Evolutionary conservation across 2,329 filamentous ascomycete species (phyloP).

Genomic region (Pseudogymnoascus sp.): DNA sequence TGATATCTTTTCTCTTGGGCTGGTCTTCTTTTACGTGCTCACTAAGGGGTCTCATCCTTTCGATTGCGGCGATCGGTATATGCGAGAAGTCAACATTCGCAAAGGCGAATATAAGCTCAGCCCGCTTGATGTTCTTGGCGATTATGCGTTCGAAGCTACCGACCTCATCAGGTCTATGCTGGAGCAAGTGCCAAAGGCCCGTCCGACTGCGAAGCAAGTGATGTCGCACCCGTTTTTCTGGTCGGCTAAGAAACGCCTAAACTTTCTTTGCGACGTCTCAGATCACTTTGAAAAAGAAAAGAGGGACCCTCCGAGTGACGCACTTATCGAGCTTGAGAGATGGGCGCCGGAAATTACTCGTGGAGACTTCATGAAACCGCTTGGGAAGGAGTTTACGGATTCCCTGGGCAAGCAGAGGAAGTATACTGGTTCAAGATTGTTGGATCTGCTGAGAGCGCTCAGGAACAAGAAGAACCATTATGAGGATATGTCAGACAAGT

Average conservation of each 20-base stretch:
- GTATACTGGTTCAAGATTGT: constrained; percentile 73
- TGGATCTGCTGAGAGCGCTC: constrained; percentile 81
- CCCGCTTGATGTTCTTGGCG: constrained; percentile 65
- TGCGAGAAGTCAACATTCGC: constrained; percentile 95
- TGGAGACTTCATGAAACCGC: constrained; percentile 66
- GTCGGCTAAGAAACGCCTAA: constrained; percentile 77
- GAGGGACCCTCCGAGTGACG: constrained; percentile 66
- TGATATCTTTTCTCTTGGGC: constrained; percentile 92
- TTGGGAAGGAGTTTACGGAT: constrained; percentile 78
- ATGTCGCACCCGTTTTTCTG: constrained; percentile 97
- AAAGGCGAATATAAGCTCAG: constrained; percentile 71
- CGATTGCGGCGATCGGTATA: constrained; percentile 87
- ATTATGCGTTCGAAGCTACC: constrained; percentile 78
- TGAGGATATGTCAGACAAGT: constrained; percentile 80
- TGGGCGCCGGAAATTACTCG: constrained; percentile 46
- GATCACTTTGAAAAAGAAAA: constrained; percentile 94
- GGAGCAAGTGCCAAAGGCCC: constrained; percentile 40
- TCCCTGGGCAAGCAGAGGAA: constrained; percentile 90
- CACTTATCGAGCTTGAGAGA: constrained; percentile 51
- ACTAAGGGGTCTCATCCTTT: constrained; percentile 89
- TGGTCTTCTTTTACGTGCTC: constrained; percentile 98
- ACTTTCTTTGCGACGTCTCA: constrained; percentile 91
- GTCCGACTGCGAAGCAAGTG: constrained; percentile 68
- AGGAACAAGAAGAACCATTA: constrained; percentile 98
- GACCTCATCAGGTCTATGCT: constrained; percentile 81